Base-by-base conservation (phyloP, 805 yeast species). In the Phaffomyces antillensis region DNA sequence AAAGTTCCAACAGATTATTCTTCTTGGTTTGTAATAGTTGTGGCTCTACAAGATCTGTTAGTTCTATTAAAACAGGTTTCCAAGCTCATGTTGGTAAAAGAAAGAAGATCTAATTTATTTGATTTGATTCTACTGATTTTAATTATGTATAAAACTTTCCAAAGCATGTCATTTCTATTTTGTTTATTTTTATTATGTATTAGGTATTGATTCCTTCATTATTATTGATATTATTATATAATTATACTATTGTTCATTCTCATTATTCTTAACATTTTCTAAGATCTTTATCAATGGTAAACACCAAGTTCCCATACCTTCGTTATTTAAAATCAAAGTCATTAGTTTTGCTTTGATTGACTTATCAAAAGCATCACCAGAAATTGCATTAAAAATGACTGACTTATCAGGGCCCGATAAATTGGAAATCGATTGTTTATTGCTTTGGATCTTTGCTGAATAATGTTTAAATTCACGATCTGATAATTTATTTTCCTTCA, bases 11-110 rank as follows among this genome's bases (percentile, higher is more conserved):
- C 75, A 86, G 99, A 75, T 79, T 93, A 71, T 95, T 87, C 74
- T 93, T 93, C 76, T 77, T 93, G 76, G 96, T 90, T 60, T 93
- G 99, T 77, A 89, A 90, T 65, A 86, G 95, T 46, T 93, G 99
- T 77, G 99, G 99, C 56, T 86, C 96, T 40, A 82, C 97, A 40
- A 84, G 96, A 72, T 89, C 97, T 41, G 99, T 93, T 46, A 81
- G 93, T 56, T 88, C 96, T 39, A 93, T 93, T 70, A 93, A 95
- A 81, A 87, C 97, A 41, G 99, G 99, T 84, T 93, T 87, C 96
- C 96, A 90, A 75, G 99, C 99, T 58, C 91, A 86, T 63, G 82
- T 87, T 60, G 95, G 96, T 58, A 83, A 85, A 68, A 86, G 91
- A 82, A 86, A 81, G 80, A 84, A 73, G 69, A 72, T 44, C 26